phyloP scores from a whole-genome alignment of 345 rosid genomes.

The Bretschneidera sinensis region DNA sequence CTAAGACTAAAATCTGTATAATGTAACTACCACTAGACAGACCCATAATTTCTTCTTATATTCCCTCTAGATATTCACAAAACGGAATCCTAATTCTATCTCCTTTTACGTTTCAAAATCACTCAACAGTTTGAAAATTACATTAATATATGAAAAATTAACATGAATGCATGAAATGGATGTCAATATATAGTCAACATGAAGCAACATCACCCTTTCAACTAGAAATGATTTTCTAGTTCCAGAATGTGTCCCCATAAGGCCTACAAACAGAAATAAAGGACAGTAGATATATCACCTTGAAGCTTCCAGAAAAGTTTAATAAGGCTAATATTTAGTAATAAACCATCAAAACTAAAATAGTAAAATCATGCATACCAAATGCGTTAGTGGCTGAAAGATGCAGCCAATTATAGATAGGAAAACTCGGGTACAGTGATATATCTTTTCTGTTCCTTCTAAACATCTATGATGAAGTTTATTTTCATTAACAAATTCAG shows the following conservation, averaged over 20 bases:
- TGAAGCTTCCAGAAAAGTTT: neutral
- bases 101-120: neutral
- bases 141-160: neutral
- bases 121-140: neutral
- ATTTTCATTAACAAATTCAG: too few relatives aligned
- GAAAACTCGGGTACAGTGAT: neutral
- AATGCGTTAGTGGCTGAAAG: neutral
- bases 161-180: neutral
- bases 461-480: too few relatives aligned
- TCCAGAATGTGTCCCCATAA: slow-evolving; percentile 51
- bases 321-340: neutral
- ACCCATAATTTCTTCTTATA: neutral
- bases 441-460: too few relatives aligned
- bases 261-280: slow-evolving; percentile 35
- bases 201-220: slow-evolving; percentile 13
- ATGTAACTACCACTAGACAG: neutral
- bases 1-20: neutral
- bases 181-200: neutral
- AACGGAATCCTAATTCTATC: neutral
- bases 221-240: slow-evolving; percentile 35
- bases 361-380: neutral
- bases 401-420: neutral
- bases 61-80: neutral
- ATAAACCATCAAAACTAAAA: neutral
- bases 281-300: neutral